phyloP scores from a whole-genome alignment of 106 monocot species.

The Iris macrosiphon region DNA sequence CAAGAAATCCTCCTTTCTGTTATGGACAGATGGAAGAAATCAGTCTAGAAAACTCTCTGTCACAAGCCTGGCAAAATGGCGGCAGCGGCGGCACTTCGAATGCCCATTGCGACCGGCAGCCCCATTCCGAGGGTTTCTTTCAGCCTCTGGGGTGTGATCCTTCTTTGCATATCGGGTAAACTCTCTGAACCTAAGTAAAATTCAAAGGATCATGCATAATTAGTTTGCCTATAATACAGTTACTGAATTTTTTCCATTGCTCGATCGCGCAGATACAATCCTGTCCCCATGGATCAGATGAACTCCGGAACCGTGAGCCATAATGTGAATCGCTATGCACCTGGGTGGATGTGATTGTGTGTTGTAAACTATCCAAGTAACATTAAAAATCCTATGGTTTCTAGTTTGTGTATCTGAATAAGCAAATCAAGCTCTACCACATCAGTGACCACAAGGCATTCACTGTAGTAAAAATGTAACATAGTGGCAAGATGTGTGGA shows the following conservation, averaged over 20 bases:
- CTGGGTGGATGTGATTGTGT: conserved; percentile 5
- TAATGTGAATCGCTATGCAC: background rate
- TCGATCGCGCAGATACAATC: conserved; percentile 2
- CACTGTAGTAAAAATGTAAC: too few relatives aligned
- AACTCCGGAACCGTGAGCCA: background rate
- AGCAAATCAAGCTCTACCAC: too few relatives aligned
- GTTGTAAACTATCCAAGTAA: too few relatives aligned
- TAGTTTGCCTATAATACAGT: too few relatives aligned
- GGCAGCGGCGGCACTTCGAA: background rate
- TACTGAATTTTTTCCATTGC: too few relatives aligned
- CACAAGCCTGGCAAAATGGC: conserved; percentile 13
- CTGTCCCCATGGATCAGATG: background rate
- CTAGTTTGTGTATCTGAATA: too few relatives aligned
- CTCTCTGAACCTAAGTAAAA: background rate
- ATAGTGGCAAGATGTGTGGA: too few relatives aligned
- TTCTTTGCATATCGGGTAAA: conserved; percentile 30
- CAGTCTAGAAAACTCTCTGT: conserved; percentile 9
- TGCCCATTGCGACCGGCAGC: background rate
- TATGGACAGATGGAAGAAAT: conserved; percentile 21
- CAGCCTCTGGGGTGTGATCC: conserved; percentile 20
- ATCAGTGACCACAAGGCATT: too few relatives aligned
- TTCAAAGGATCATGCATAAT: background rate
- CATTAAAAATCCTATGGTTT: too few relatives aligned
- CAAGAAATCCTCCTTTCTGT: too few relatives aligned
- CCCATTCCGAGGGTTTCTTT: conserved; percentile 23